Evolutionary conservation across 169 alveolate species (phyloP).

Genomic region (Blepharisma undulans): DNA sequence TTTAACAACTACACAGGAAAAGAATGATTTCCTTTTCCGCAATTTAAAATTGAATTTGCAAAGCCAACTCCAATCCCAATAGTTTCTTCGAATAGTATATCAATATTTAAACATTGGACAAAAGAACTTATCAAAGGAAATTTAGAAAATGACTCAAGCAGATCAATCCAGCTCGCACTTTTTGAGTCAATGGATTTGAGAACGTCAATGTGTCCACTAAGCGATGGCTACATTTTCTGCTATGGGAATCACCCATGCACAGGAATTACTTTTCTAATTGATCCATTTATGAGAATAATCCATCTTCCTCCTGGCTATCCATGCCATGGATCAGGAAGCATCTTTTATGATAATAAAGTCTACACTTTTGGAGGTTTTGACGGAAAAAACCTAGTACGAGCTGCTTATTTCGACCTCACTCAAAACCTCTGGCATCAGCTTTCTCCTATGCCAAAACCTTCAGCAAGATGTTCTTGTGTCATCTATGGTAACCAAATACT

Average conservation of each 20-base stretch:
- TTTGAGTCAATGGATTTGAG: not conserved
- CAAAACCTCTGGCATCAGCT: not conserved
- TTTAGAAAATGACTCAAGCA: not conserved
- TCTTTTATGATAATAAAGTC: not conserved
- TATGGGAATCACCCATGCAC: not conserved
- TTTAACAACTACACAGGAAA: not conserved
- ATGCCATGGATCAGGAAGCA: not conserved
- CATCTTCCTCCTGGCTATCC: not conserved
- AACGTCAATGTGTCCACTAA: not conserved
- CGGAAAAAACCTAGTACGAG: not conserved
- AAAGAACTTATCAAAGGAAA: not conserved
- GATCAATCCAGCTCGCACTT: not conserved
- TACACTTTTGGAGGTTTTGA: not conserved
- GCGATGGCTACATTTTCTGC: not conserved
- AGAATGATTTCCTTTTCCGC: not conserved
- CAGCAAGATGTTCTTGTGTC: not conserved
- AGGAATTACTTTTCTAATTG: not conserved
- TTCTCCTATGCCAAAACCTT: not conserved
- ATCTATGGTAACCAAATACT: not conserved
- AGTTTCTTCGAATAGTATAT: not conserved
- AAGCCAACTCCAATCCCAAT: not conserved
- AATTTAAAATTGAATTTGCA: not conserved
- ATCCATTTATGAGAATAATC: not conserved
- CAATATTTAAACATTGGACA: not conserved
- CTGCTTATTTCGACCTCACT: not conserved